Evolutionary conservation across 2,329 filamentous ascomycete genomes (phyloP).

Genomic region (Monilinia fructigena): DNA sequence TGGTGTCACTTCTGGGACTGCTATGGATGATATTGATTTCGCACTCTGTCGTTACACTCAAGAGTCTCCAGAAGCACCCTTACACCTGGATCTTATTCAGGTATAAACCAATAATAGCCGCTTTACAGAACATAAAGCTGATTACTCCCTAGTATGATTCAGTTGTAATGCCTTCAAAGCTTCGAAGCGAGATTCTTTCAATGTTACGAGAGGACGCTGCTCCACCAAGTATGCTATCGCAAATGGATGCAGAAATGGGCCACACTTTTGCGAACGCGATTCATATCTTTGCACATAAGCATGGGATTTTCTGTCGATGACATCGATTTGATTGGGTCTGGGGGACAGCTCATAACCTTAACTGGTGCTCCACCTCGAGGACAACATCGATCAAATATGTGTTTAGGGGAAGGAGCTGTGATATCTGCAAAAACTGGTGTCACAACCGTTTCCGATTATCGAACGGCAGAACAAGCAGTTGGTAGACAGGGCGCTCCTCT

Average conservation of each 20-base stretch:
- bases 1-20: slow-evolving; percentile 38
- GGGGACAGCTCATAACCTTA: slow-evolving; percentile 38
- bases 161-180: slow-evolving; percentile 40
- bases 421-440: slow-evolving; percentile 41
- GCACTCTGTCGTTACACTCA: slow-evolving; percentile 40
- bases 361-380: slow-evolving; percentile 37
- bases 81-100: slow-evolving; percentile 38
- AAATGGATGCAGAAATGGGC: slow-evolving; percentile 40
- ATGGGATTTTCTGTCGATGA: slow-evolving; percentile 37
- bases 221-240: slow-evolving; percentile 40
- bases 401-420: slow-evolving; percentile 39
- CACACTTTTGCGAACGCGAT: slow-evolving; percentile 40
- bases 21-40: slow-evolving; percentile 41
- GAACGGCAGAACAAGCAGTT: slow-evolving; percentile 41
- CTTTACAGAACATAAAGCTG: slow-evolving; percentile 2
- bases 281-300: slow-evolving; percentile 38
- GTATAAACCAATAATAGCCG: slow-evolving; percentile 25
- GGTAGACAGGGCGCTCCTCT: slow-evolving; percentile 39
- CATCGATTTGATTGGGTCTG: slow-evolving; percentile 39
- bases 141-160: slow-evolving; percentile 37
- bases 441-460: slow-evolving; percentile 40
- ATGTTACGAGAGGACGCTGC: slow-evolving; percentile 40
- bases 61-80: slow-evolving; percentile 36
- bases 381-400: slow-evolving; percentile 40
- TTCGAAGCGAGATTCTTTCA: slow-evolving; percentile 38